Conservation (phyloP, 2,329 filamentous ascomycete genomes). For the Stagonosporopsis rhizophila region DNA sequence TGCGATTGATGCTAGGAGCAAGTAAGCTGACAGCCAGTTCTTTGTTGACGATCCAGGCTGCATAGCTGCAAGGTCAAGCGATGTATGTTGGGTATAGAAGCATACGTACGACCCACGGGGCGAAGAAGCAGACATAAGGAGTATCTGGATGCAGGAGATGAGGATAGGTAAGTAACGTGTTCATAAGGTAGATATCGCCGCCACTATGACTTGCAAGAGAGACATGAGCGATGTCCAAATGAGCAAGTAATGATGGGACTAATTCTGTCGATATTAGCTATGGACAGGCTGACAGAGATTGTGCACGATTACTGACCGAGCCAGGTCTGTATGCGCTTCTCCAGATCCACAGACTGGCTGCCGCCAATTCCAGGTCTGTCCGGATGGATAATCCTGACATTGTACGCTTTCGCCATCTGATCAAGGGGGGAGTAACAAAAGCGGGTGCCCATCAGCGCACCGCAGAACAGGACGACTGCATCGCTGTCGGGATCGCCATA, state of each 20-base stretch:
- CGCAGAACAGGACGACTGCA: constrained; percentile 41
- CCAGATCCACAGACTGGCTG: constrained; percentile 33
- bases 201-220: constrained; percentile 45
- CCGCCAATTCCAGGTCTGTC: constrained; percentile 42
- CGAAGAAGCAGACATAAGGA: constrained; percentile 42
- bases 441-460: constrained; percentile 36
- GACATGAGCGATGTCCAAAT: constrained; percentile 39
- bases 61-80: not conserved
- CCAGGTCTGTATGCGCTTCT: constrained; percentile 36
- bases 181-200: constrained; percentile 40
- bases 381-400: constrained; percentile 40
- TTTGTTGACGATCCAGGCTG: not conserved
- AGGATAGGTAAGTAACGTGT: constrained; percentile 37
- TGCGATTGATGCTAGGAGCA: constrained; percentile 31
- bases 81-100: not conserved
- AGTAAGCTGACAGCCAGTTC: not conserved
- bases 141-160: constrained; percentile 34
- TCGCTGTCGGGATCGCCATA: constrained; percentile 38
- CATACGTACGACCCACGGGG: constrained; percentile 36
- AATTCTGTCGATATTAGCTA: constrained; percentile 33
- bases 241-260: constrained; percentile 36
- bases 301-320: constrained; percentile 27
- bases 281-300: not conserved
- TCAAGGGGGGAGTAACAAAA: constrained; percentile 38
- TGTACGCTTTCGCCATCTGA: constrained; percentile 33